Evolutionary conservation across 352 stramenopile genomes (phyloP).

Genomic region (Thraustochytrium sp.): DNA sequence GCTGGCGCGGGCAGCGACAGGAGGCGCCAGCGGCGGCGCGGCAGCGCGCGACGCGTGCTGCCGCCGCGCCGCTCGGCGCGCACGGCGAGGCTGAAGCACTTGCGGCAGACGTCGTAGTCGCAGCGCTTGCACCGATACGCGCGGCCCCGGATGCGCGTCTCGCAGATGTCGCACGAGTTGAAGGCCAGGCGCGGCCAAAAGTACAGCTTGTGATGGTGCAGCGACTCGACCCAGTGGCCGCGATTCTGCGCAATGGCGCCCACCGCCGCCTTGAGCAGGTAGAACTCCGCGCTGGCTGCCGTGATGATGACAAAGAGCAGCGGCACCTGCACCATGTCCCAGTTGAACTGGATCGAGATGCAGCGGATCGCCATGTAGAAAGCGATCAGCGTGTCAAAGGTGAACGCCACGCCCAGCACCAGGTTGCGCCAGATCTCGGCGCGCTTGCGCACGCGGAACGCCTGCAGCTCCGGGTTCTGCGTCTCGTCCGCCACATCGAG

Average conservation of each 20-base stretch:
- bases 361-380: slow-evolving; percentile 33
- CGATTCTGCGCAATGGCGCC: background rate
- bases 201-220: slow-evolving; percentile 53
- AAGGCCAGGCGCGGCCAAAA: slow-evolving; percentile 46
- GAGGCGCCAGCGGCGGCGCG: background rate
- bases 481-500: background rate
- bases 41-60: background rate
- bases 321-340: background rate
- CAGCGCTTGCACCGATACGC: slow-evolving; percentile 52
- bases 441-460: background rate
- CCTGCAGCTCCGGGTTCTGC: background rate
- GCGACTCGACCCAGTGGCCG: background rate
- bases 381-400: background rate
- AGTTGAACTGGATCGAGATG: background rate
- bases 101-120: slow-evolving; percentile 53
- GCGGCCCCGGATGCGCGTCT: slow-evolving; percentile 6
- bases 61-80: slow-evolving; percentile 27
- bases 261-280: background rate
- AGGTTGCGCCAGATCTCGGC: slow-evolving; percentile 30
- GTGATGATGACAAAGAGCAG: slow-evolving; percentile 32
- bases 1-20: slow-evolving; percentile 40
- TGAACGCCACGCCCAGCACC: background rate
- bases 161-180: slow-evolving; percentile 53
- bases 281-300: background rate
- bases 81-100: slow-evolving; percentile 4